These are phyloP conservation scores for Choiromyces venosus DNA, from an alignment of 495 filamentous ascomycete genomes.

Conservation along the genomic window DNA sequence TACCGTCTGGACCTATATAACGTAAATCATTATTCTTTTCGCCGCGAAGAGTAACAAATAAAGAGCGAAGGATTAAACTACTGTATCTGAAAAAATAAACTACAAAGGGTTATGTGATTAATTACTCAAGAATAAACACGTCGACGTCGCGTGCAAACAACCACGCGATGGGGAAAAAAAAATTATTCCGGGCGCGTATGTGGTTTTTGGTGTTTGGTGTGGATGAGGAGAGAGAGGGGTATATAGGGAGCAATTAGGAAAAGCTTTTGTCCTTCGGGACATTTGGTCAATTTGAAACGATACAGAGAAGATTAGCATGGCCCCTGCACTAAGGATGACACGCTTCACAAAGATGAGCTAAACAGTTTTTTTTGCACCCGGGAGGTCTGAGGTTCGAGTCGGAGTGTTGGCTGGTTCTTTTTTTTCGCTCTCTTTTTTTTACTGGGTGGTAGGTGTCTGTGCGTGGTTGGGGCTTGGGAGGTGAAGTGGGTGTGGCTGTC, in stretches of 20 bases:
- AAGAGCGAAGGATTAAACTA: no score
- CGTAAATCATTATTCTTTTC: no score
- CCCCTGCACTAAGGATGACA: constrained; percentile 99
- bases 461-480: background rate
- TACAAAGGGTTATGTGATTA: no score
- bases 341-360: constrained; percentile 97
- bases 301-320: constrained; percentile 99
- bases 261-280: constrained; percentile 55
- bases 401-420: constrained; percentile 5
- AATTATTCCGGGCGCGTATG: background rate
- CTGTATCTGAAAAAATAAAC: no score
- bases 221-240: background rate
- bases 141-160: background rate
- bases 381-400: constrained; percentile 31
- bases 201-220: background rate
- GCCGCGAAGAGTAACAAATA: no score
- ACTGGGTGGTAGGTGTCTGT: background rate
- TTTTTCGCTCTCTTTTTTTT: background rate
- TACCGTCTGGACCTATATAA: background rate
- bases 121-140: background rate
- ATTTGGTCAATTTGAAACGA: constrained; percentile 78
- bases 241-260: background rate
- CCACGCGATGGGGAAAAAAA: background rate
- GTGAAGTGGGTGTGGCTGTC: no score
- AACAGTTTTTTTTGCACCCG: constrained; percentile 49